These are phyloP conservation scores for Waitea zeae DNA, from an alignment of 1,284 basidiomycete genomes.

Conservation along the genomic window DNA sequence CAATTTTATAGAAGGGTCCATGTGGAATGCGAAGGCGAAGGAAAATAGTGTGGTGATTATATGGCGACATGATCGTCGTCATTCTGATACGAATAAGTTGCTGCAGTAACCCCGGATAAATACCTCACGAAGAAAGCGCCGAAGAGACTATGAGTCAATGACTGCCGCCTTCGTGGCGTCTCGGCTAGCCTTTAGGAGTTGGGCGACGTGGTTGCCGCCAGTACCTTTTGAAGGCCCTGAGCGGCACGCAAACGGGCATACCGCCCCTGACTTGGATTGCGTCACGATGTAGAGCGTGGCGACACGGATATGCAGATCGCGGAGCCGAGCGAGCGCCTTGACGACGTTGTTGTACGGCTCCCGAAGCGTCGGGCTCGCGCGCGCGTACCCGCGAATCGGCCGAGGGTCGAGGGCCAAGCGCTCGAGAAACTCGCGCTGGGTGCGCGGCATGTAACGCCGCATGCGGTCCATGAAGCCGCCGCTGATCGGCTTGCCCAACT, in stretches of 20 bases:
- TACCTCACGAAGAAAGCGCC: too few species aligned
- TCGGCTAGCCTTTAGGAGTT: conserved; percentile 73
- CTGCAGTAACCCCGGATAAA: too few species aligned
- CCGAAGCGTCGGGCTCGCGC: conserved; percentile 32
- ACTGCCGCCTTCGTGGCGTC: conserved; percentile 69
- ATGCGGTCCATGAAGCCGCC: conserved; percentile 73
- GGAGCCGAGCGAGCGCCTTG: conserved; percentile 59
- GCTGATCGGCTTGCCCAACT: conserved; percentile 49
- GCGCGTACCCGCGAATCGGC: conserved; percentile 41
- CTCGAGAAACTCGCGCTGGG: conserved; percentile 49
- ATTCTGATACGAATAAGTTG: too few species aligned
- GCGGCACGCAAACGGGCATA: conserved; percentile 25
- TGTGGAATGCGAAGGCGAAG: too few species aligned
- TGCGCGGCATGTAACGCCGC: conserved; percentile 70
- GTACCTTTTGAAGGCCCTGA: conserved; percentile 56
- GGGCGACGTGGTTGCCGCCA: conserved; percentile 71
- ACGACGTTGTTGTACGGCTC: conserved; percentile 73
- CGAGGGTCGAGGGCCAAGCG: conserved; percentile 29
- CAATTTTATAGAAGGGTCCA: too few species aligned
- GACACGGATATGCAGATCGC: conserved; percentile 80
- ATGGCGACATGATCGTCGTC: too few species aligned
- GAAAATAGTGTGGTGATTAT: too few species aligned
- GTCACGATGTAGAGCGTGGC: conserved; percentile 76
- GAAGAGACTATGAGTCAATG: too few species aligned
- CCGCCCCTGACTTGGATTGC: conserved; percentile 43